Evolutionary conservation across 2,329 filamentous ascomycete genomes (phyloP).

Genomic region (Cladosporium phlei): DNA sequence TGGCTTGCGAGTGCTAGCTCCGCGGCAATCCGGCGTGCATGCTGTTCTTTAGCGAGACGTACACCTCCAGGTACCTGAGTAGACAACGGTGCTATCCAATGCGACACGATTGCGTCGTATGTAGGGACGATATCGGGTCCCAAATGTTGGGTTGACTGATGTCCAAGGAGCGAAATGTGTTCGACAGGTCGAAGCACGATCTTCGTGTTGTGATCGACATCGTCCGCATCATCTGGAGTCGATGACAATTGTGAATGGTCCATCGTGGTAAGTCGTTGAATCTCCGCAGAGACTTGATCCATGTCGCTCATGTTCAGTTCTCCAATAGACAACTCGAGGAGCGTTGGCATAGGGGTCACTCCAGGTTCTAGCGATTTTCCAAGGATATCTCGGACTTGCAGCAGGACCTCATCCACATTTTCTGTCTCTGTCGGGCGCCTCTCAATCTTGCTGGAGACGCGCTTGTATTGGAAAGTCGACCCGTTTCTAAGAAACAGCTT

Average conservation of each 20-base stretch:
- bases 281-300: conserved; percentile 15
- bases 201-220: conserved; percentile 1
- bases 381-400: neutral
- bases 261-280: conserved; percentile 10
- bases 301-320: conserved; percentile 17
- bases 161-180: conserved; percentile 10
- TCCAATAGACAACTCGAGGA: conserved; percentile 4
- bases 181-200: conserved; percentile 8
- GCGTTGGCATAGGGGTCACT: neutral
- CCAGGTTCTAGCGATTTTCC: neutral
- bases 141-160: neutral
- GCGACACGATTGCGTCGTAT: conserved; percentile 24
- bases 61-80: conserved; percentile 22
- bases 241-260: neutral
- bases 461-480: conserved; percentile 14
- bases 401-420: conserved; percentile 1
- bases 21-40: conserved; percentile 28
- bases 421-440: neutral
- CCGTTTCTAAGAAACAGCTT: neutral
- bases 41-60: conserved; percentile 29
- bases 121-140: neutral
- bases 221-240: neutral
- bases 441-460: neutral
- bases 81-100: conserved; percentile 24
- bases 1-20: conserved; percentile 35